Evolutionary conservation across 2,329 filamentous ascomycete genomes (phyloP), one percentile per base, ranked within the genome.

Genomic region (Exophiala xenobiotica): DNA sequence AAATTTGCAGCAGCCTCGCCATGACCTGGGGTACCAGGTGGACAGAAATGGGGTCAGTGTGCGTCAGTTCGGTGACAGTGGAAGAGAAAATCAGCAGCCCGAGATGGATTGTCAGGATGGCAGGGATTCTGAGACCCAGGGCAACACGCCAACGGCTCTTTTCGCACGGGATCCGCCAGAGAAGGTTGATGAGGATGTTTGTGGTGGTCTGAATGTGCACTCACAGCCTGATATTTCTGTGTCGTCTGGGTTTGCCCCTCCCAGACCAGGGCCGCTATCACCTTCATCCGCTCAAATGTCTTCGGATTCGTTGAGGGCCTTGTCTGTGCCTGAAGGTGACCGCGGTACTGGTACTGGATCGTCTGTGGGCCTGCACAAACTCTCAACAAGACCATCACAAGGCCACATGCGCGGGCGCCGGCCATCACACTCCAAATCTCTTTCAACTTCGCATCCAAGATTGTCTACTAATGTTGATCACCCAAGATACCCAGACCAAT

Each of bases 401-500:
- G 44, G 51, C 8, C 49, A 53, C 29, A 31, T 49, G 20, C 49
- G 43, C n/a, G 49, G 50, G 11, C 41, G 53, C 23, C 54, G 52
- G 16, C 29, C 52, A 18, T 57, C 57, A 42, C 60, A 62, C 46
- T 56, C 54, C 23, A 62, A 62, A 38, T 60, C 58, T 6, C 46
- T 54, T 11, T 62, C 60, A 4, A 45, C 50, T 26, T 56, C 58
- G 23, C 44, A 31, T 19, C 42, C 47, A 4, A 54, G 47, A 29
- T 49, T 45, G 37, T 35, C 49, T 26, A n/a, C 42, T 14, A 57
- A 57, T 35, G 48, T 26, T 22, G 54, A 61, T 16, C 56, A 55
- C 35, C 74, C 74, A 3, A 68, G 71, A 16, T 77, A 76, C 53
- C 74, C 74, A 18, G 70, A 76, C 56, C 74, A 76, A 53, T 75